Percentiles rank a stretch among this genome's conserved stretches.
These are phyloP conservation scores for Pseudogymnoascus sp. DNA, from an alignment of 2,329 filamentous ascomycete genomes.

Conservation along the genomic window DNA sequence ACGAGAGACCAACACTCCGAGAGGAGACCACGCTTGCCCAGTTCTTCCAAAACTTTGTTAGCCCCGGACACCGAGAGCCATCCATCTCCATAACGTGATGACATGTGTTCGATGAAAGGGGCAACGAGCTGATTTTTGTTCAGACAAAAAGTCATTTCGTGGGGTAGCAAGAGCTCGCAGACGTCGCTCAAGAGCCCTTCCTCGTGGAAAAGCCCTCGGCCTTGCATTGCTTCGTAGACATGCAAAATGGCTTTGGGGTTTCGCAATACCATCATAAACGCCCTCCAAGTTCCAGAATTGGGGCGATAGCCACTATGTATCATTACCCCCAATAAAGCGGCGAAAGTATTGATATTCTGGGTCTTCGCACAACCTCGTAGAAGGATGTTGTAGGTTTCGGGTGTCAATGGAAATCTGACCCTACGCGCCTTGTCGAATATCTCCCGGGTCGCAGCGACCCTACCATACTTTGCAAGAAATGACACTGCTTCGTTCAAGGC, in stretches of 20 bases:
- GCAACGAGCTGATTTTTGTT: conserved; percentile 8
- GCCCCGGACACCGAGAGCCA: background rate
- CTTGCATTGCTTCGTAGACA: conserved; percentile 1
- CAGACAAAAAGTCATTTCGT: conserved; percentile 4
- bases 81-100: background rate
- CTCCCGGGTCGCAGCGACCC: background rate
- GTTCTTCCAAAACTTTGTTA: conserved; percentile 7
- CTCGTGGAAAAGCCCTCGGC: conserved; percentile 8
- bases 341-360: conserved; percentile 9
- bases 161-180: conserved; percentile 6
- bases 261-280: conserved; percentile 6
- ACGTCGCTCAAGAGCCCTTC: conserved; percentile 1
- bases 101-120: conserved; percentile 1
- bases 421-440: background rate
- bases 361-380: conserved; percentile 1
- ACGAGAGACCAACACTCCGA: conserved; percentile 4
- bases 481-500: conserved; percentile 7
- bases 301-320: conserved; percentile 1
- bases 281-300: conserved; percentile 10
- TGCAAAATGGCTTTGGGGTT: conserved; percentile 1
- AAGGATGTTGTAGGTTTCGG: conserved; percentile 11
- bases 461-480: background rate
- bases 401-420: background rate
- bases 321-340: background rate
- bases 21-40: conserved; percentile 1